Base-by-base conservation (phyloP, 176 grass and related monocot genomes). In the Neostapfia colusana region DNA sequence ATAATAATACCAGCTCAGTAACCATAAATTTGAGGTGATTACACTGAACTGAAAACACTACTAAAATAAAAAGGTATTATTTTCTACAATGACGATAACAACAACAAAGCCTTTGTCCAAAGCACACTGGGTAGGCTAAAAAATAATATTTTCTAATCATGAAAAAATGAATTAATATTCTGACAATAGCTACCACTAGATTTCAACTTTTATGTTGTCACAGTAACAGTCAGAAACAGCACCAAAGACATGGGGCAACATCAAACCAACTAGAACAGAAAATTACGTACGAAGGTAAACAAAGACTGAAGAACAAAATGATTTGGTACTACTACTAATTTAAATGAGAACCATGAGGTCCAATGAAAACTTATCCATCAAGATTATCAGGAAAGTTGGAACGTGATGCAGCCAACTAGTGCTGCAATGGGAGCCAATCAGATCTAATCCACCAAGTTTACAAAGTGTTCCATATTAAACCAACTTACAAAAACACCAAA, bases 331-430 rank as follows among this genome's bases (percentile, higher is more conserved):
- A 55, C 63, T 63, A 31, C 39, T 23, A 44, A 71, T 63, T 71
- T 23, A 63, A 84, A 78, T 70, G 34, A 78, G 74, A 78, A 78
- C 66, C 74, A 70, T 14, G 34, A 71, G 65, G 43, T 43, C 56
- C 74, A 84, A 54, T 35, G 34, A 78, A 77, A 63, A 64, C 74
- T 21, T 78, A 78, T 84, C 73, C 82, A 84, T 62, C 64, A 50
- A 70, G 40, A 62, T 4, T 58, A 69, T 75, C 10, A 1, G 0
- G 21, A 39, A 54, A 84, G 50, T 34, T 70, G 70, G 25, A 61
- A 37, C 11, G 63, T 54, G 54, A 41, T 48, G 7, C 65, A 83
- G 42, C 54, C 42, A 70, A 62, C 23, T 41, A 53, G 65, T 34
- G 13, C 43, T 63, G 56, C 55, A 63, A 64, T 34, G 58, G 15